Base-by-base conservation (phyloP, 2,329 filamentous ascomycete species). In the Pseudofabraea citricarpa region DNA sequence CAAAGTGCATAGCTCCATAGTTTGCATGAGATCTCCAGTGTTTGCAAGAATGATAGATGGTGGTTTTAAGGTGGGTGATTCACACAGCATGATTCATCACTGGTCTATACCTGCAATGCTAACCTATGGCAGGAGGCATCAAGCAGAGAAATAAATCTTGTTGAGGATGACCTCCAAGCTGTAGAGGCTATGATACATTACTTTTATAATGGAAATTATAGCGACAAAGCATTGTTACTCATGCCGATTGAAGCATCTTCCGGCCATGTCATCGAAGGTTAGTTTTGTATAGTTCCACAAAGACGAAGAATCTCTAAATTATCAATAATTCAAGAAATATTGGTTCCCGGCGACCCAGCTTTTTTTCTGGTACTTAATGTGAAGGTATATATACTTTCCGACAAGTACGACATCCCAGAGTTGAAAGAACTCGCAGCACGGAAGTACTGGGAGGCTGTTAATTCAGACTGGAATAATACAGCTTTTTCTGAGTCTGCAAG, bases 1-100 rank as follows among this genome's bases (percentile, higher is more conserved):
- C 37, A 48, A 49, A 13, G 52, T 52, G 16, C 55, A 55, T 41
- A 36, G 42, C 22, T 44, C 41, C n/a, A 43, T 55, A 9, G 33
- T 56, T 15, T 54, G 52, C 29, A 18, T 41, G 7, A 51, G 50
- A 40, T 53, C 51, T 12, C 13, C 7, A 7, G 29, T 32, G 6
- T 15, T 32, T 16, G n/a, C 29, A 10, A 10, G 29, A 32, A 32
- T 32, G 29, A 16, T 32, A 32, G 29, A 32, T 32, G 29, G 29
- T n/a, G 18, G 29, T 6, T 32, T 10, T 16, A 32, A 32, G 29
- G 29, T 32, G n/a, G n/a, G n/a, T n/a, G n/a, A n/a, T n/a, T n/a
- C 4, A n/a, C n/a, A 32, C 7, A 12, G 18, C 13, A 32, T 8
- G 13, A 15, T 6, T 15, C n/a, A 32, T 29, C 15, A 13, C n/a